These are phyloP conservation scores for Tetrahymena malaccensis DNA, from an alignment of 73 alveolate genomes.

Conservation along the genomic window DNA sequence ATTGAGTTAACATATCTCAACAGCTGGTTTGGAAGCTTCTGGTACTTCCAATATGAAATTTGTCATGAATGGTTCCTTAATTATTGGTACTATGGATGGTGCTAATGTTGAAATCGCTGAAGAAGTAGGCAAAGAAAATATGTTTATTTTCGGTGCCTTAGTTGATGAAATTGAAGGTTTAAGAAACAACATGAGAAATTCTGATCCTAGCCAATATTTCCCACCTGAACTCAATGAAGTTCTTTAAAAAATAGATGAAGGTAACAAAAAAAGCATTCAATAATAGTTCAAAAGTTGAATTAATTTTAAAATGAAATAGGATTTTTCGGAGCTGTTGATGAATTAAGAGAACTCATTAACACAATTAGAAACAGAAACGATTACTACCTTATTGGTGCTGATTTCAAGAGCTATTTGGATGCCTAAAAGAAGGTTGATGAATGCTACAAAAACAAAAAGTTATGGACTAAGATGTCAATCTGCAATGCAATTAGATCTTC, in stretches of 20 bases:
- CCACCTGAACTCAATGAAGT: conserved; percentile 32
- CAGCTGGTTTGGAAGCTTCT: conserved; percentile 95
- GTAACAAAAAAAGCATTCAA: background rate
- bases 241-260: conserved; percentile 23
- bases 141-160: conserved; percentile 59
- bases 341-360: conserved; percentile 17
- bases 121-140: conserved; percentile 90
- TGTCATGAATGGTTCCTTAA: conserved; percentile 95
- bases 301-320: background rate
- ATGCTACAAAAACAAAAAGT: conserved; percentile 27
- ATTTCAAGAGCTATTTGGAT: conserved; percentile 59
- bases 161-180: conserved; percentile 28
- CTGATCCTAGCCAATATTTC: conserved; percentile 41
- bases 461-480: conserved; percentile 53
- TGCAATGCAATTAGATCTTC: conserved; percentile 45
- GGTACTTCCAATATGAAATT: conserved; percentile 88
- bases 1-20: conserved; percentile 91
- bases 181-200: conserved; percentile 31
- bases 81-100: conserved; percentile 98
- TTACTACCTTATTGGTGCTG: conserved; percentile 62
- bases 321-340: conserved; percentile 20
- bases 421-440: conserved; percentile 61
- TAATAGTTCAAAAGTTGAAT: background rate
- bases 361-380: conserved; percentile 44
- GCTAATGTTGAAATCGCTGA: conserved; percentile 98